These are phyloP conservation scores for Ephemerocybe angulata DNA, from an alignment of 768 basidiomycete genomes.

Conservation along the genomic window DNA sequence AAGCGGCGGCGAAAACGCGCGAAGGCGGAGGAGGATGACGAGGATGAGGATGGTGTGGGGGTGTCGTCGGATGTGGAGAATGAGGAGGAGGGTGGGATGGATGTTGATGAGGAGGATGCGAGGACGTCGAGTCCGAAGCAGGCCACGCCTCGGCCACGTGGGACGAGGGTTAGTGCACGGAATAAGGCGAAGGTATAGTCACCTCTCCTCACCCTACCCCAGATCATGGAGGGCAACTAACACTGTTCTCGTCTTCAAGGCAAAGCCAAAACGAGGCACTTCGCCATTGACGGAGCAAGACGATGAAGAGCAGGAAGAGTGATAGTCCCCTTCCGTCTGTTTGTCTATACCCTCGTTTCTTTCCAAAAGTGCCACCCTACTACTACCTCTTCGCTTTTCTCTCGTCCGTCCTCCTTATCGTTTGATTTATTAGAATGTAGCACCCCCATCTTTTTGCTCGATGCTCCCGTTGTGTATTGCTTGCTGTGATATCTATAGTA, in stretches of 20 bases:
- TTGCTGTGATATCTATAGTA: no score
- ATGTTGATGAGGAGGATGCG: constrained; percentile 18
- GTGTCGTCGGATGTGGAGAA: constrained; percentile 25
- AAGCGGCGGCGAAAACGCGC: constrained; percentile 41
- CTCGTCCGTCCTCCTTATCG: no score
- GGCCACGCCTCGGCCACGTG: constrained; percentile 25
- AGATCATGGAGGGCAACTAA: neutral
- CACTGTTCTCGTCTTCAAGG: neutral
- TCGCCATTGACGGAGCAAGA: neutral
- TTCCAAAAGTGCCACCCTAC: no score
- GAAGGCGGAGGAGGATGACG: constrained; percentile 40
- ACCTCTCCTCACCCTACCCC: neutral
- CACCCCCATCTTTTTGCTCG: no score
- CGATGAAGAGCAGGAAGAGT: neutral
- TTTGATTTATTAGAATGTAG: no score
- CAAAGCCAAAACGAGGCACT: neutral
- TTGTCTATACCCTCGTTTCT: no score
- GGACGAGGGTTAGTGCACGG: constrained; percentile 21
- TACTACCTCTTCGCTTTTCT: no score
- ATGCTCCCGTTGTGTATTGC: no score
- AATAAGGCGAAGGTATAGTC: constrained; percentile 12
- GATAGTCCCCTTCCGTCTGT: no score
- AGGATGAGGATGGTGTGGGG: constrained; percentile 30
- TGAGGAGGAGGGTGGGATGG: constrained; percentile 37
- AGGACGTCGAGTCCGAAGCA: constrained; percentile 17